phyloP scores from a whole-genome alignment of 495 filamentous ascomycete genomes.

The Aspergillus wentii region DNA sequence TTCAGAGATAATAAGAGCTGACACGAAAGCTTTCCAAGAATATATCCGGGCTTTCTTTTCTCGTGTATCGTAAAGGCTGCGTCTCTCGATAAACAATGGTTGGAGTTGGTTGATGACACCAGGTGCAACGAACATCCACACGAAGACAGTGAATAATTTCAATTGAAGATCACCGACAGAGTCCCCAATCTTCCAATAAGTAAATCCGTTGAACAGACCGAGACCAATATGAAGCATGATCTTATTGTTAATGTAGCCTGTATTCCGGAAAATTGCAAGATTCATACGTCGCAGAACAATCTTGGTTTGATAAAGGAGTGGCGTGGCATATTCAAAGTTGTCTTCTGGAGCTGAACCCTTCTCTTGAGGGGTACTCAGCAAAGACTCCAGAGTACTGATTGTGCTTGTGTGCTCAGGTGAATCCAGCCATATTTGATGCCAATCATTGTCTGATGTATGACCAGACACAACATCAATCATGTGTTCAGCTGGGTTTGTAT shows the following conservation, averaged over 20 bases:
- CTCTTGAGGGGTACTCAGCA: too few species aligned
- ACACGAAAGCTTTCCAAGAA: constrained; percentile 50
- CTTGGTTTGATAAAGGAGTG: constrained; percentile 47
- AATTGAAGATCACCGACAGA: constrained; percentile 20
- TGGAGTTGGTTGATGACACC: constrained; percentile 49
- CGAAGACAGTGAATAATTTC: constrained; percentile 42
- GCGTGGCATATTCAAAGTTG: constrained; percentile 49
- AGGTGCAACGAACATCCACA: constrained; percentile 46
- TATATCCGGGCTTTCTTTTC: constrained; percentile 54
- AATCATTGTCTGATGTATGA: constrained; percentile 34
- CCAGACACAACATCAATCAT: constrained; percentile 75
- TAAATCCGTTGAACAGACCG: constrained; percentile 36
- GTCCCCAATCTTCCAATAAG: constrained; percentile 32
- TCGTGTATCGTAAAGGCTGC: constrained; percentile 46
- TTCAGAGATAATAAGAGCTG: constrained; percentile 46
- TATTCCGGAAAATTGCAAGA: constrained; percentile 52
- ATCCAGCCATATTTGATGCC: constrained; percentile 58
- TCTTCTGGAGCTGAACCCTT: constrained; percentile 46
- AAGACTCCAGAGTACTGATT: too few species aligned
- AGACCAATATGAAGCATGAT: constrained; percentile 29
- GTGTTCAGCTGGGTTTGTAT: constrained; percentile 80
- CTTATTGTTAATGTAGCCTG: constrained; percentile 61
- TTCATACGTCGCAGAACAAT: constrained; percentile 52
- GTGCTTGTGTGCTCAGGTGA: constrained; percentile 41
- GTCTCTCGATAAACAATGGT: constrained; percentile 49